These are phyloP conservation scores for Lichtheimia ornata DNA, from an alignment of 371 early-diverging fungal genomes.

Conservation along the genomic window DNA sequence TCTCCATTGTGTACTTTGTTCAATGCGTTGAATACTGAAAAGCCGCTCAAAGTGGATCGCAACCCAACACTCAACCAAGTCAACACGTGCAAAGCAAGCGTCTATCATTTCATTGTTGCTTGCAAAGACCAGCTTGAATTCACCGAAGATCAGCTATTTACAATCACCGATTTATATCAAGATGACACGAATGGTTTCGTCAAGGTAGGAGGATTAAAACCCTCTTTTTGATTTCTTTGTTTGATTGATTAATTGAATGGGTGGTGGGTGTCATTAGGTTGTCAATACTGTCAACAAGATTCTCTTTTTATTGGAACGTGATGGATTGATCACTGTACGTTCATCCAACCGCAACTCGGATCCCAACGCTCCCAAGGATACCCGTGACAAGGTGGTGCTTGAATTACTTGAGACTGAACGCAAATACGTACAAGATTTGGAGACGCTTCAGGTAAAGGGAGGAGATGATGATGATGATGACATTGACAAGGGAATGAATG, in stretches of 20 bases:
- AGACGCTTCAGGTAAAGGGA: conserved; percentile 73
- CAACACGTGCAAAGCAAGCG: conserved; percentile 81
- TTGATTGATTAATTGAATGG: not conserved
- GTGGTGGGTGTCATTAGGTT: conserved; percentile 37
- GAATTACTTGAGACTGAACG: conserved; percentile 95
- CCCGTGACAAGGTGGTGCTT: conserved; percentile 83
- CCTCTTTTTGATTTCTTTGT: not conserved
- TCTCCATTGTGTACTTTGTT: conserved; percentile 80
- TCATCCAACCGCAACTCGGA: conserved; percentile 50
- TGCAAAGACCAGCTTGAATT: conserved; percentile 71
- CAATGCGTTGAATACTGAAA: conserved; percentile 70
- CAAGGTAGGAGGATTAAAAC: conserved; percentile 66
- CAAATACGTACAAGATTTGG: conserved; percentile 88
- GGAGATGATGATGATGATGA: not conserved
- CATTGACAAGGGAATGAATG: too few species aligned
- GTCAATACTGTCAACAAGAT: conserved; percentile 73
- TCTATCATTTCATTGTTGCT: conserved; percentile 78
- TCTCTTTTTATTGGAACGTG: conserved; percentile 66
- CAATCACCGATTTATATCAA: conserved; percentile 84
- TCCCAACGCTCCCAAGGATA: conserved; percentile 69
- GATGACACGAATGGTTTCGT: conserved; percentile 95
- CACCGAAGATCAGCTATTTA: conserved; percentile 78
- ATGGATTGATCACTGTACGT: conserved; percentile 60
- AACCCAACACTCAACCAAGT: conserved; percentile 57
- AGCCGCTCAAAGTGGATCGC: conserved; percentile 53